Percentiles rank a stretch among this genome's conserved stretches.
phyloP scores from a whole-genome alignment of 108 stramenopile species.

The Conticribra guillardii region DNA sequence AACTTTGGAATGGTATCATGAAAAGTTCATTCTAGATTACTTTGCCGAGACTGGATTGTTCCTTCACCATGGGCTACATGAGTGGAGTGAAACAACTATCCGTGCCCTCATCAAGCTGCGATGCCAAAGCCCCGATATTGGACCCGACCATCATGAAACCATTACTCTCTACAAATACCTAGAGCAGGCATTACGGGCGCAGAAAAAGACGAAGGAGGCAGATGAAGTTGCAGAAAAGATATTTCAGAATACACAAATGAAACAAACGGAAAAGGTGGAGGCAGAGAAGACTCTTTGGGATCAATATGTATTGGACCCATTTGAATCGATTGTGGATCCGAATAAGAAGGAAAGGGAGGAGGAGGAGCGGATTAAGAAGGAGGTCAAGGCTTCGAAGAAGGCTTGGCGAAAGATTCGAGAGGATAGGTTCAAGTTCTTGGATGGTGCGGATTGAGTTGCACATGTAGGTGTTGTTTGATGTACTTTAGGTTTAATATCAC shows the following conservation, averaged over 20 bases:
- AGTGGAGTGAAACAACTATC: conserved; percentile 83
- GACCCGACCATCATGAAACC: conserved; percentile 84
- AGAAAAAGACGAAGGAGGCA: conserved; percentile 74
- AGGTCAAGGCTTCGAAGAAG: conserved; percentile 81
- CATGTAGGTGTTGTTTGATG: neutral
- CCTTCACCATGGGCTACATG: conserved; percentile 76
- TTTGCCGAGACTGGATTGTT: conserved; percentile 88
- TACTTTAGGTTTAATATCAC: too few relatives aligned
- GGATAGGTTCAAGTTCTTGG: conserved; percentile 87
- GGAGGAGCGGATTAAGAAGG: conserved; percentile 77
- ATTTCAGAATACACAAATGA: conserved; percentile 29
- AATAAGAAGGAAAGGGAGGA: conserved; percentile 87
- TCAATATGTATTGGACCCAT: conserved; percentile 63
- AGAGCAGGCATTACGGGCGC: conserved; percentile 61
- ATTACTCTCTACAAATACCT: conserved; percentile 71
- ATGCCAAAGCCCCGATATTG: conserved; percentile 84
- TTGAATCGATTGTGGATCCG: conserved; percentile 84
- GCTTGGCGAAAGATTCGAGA: conserved; percentile 82
- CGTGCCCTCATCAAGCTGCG: conserved; percentile 74
- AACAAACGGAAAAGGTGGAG: conserved; percentile 66
- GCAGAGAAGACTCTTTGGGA: conserved; percentile 78
- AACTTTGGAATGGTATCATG: conserved; percentile 90
- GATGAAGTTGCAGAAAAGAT: conserved; percentile 55
- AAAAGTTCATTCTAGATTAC: conserved; percentile 89
- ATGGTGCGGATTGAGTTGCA: conserved; percentile 30